Conservation (phyloP, 192 early-diverging fungal genomes). For the Podila clonocystis region DNA sequence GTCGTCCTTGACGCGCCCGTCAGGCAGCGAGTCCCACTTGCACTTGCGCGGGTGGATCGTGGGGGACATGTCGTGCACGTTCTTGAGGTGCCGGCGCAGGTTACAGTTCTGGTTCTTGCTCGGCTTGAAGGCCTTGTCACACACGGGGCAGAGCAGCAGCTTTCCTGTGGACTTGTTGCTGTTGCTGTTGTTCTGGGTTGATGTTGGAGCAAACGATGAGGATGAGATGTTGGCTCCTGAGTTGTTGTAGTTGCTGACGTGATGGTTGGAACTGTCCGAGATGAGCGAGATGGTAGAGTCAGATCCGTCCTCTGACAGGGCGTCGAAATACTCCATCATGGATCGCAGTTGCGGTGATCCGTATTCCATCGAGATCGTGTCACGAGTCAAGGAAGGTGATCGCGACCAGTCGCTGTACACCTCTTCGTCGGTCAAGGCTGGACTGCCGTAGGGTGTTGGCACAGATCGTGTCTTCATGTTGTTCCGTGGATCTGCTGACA, state of each 20-base stretch:
- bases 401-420: conserved; percentile 12
- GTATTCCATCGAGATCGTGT: background rate
- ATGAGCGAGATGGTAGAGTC: background rate
- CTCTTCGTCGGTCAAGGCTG: conserved; percentile 1
- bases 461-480: background rate
- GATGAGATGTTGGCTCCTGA: conserved; percentile 16
- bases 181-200: conserved; percentile 1
- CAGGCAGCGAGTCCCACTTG: conserved; percentile 47
- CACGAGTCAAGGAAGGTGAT: conserved; percentile 10
- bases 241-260: background rate
- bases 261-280: background rate
- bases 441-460: background rate
- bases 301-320: conserved; percentile 13
- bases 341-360: background rate
- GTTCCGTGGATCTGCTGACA: background rate
- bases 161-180: conserved; percentile 14
- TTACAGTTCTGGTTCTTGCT: conserved; percentile 53
- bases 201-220: background rate
- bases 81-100: conserved; percentile 39
- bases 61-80: conserved; percentile 46
- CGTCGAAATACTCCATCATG: background rate
- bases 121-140: conserved; percentile 46
- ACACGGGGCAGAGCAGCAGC: conserved; percentile 36
- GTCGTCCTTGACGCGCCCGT: conserved; percentile 49
- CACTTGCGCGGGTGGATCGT: conserved; percentile 50